phyloP scores from a whole-genome alignment of 208 protist genomes.

The Crithidia fasciculata region DNA sequence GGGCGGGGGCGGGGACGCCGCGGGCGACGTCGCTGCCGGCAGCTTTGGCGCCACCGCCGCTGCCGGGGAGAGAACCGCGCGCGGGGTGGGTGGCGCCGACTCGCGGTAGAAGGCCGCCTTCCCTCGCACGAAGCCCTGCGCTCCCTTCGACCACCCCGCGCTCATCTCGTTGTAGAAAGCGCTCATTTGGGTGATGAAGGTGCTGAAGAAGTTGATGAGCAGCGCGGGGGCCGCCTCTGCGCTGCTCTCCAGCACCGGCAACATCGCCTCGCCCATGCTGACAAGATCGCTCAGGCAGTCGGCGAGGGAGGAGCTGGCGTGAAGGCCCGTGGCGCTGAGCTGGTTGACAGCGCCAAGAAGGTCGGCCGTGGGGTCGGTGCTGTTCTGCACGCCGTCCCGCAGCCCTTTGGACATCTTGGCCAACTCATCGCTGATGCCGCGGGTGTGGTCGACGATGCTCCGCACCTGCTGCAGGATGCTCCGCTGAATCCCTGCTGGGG shows the following conservation, averaged over 20 bases:
- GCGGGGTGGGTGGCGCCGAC: conserved; percentile 6
- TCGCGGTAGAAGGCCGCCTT: conserved; percentile 39
- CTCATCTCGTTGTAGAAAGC: conserved; percentile 48
- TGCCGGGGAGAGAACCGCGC: background rate
- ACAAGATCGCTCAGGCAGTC: conserved; percentile 67
- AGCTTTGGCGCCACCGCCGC: background rate
- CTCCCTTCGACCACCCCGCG: conserved; percentile 25
- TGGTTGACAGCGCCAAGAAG: conserved; percentile 20
- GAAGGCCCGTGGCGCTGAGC: conserved; percentile 18
- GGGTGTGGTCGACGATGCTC: conserved; percentile 31
- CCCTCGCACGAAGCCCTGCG: conserved; percentile 35
- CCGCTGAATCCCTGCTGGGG: conserved; percentile 24
- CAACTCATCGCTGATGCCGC: conserved; percentile 27
- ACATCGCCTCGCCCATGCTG: conserved; percentile 72
- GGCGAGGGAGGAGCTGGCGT: conserved; percentile 28
- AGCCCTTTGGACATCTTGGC: conserved; percentile 24
- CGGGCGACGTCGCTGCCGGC: conserved; percentile 1
- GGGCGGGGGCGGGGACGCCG: conserved; percentile 1
- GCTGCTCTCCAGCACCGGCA: conserved; percentile 54
- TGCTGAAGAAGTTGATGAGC: conserved; percentile 72
- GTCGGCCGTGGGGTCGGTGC: conserved; percentile 19
- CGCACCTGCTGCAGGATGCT: conserved; percentile 34
- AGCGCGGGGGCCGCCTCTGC: conserved; percentile 55
- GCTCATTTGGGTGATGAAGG: conserved; percentile 58
- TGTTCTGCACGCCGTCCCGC: conserved; percentile 17